Percentiles rank a stretch among this genome's conserved stretches.
These are phyloP conservation scores for Phaeosphaeriaceae sp. DNA, from an alignment of 2,329 filamentous ascomycete species.

Conservation along the genomic window DNA sequence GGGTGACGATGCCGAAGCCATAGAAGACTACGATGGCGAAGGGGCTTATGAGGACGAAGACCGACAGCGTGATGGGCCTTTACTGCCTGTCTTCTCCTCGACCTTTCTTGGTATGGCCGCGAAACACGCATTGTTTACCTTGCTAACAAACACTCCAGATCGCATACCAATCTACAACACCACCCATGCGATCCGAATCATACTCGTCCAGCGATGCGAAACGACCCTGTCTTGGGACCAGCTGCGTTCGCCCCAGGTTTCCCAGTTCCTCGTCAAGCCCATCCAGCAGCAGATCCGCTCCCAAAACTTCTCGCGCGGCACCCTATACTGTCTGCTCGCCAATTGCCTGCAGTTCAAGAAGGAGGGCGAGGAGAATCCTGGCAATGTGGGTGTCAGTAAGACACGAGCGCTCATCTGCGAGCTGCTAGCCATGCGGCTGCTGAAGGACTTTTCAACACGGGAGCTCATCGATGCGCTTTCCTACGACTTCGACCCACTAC, in stretches of 20 bases:
- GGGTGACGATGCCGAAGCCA: slow-evolving; percentile 25
- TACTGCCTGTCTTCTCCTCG: slow-evolving; percentile 51
- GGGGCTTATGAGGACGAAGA: slow-evolving; percentile 39
- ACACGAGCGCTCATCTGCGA: slow-evolving; percentile 91
- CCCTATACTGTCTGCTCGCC: slow-evolving; percentile 87
- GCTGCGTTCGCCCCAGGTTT: slow-evolving; percentile 91
- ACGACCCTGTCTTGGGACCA: slow-evolving; percentile 95
- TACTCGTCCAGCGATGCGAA: slow-evolving; percentile 85
- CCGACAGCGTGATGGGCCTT: slow-evolving; percentile 39
- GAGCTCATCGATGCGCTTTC: slow-evolving; percentile 93
- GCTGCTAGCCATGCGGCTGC: slow-evolving; percentile 83
- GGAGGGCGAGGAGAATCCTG: slow-evolving; percentile 81
- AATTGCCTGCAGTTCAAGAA: slow-evolving; percentile 94
- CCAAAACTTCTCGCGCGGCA: slow-evolving; percentile 84
- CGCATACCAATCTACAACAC: slow-evolving; percentile 87
- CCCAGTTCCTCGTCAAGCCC: slow-evolving; percentile 93
- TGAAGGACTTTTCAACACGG: slow-evolving; percentile 87
- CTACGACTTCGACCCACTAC: slow-evolving; percentile 92
- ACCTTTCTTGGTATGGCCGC: slow-evolving; percentile 43
- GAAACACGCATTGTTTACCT: slow-evolving; percentile 21
- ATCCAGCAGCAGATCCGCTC: slow-evolving; percentile 88
- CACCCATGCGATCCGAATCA: slow-evolving; percentile 85
- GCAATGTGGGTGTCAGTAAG: slow-evolving; percentile 81
- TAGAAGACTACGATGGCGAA: slow-evolving; percentile 36
- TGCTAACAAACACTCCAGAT: slow-evolving; percentile 62